Evolutionary conservation across 257 asterid genomes (phyloP), one percentile per base, ranked within the genome.

Genomic region (Rubia yunnanensis): DNA sequence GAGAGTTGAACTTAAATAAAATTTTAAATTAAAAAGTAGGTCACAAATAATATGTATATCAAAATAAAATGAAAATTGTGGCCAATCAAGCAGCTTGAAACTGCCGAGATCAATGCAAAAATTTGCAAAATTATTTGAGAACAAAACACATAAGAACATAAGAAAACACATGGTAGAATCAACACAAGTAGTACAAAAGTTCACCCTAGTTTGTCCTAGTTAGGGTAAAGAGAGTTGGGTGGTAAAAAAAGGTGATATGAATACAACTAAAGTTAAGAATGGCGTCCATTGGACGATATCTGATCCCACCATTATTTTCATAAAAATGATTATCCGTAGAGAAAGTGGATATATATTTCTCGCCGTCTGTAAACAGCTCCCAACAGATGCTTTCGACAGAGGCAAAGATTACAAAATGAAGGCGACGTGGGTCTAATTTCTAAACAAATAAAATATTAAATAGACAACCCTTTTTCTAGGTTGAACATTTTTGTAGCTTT

Each of bases 211-310:
- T 44, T 44, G 14, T 44, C 2, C n/a, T 44, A 44, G 52, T 3
- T 44, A 1, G 2, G 52, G 52, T 44, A 44, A 44, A 44, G 52
- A 44, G 17, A 44, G 17, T 15, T 17, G 52, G 22, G n/a, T 2
- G 20, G 52, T 44, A 44, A 20, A 44, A 44, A 44, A 44, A 44
- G 52, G 20, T 44, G 1, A 44, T 8, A 44, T 44, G 15, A 44
- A 44, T 44, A 14, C 1, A 3, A 44, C 22, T 44, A 50, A 50
- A 50, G 0, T 50, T 50, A 50, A 13, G 38, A 30, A 57, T 57
- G 11, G 52, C 80, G 77, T 77, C 26, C 36, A n/a, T 49, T 59
- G 35, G 63, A 80, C 74, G 82, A 66, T 72, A 65, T 24, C 64
- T 38, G 20, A 38, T 41, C 49, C 56, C 15, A 38, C 44, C 15